These are phyloP conservation scores for Aspergillus wentii DNA, from an alignment of 495 filamentous ascomycete species.

Conservation along the genomic window DNA sequence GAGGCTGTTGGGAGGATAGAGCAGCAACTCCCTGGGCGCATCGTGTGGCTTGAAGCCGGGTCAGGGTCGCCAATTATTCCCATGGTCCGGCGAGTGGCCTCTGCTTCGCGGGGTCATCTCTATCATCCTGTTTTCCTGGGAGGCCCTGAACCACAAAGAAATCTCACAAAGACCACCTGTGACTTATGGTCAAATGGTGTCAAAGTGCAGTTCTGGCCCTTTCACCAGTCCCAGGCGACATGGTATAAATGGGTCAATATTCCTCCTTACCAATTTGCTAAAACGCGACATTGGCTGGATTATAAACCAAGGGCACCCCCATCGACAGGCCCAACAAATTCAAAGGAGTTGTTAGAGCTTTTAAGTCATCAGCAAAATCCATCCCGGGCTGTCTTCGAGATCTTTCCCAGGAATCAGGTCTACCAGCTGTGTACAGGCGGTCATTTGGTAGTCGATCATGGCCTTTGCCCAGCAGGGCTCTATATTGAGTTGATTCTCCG, in stretches of 20 bases:
- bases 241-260: slow-evolving; percentile 13
- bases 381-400: too few relatives aligned
- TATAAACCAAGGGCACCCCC: too few relatives aligned
- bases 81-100: slow-evolving; percentile 25
- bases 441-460: slow-evolving; percentile 29
- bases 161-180: slow-evolving; percentile 18
- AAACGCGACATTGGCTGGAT: slow-evolving; percentile 28
- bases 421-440: slow-evolving; percentile 11
- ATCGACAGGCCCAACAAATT: too few relatives aligned
- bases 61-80: slow-evolving; percentile 22
- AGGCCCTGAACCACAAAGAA: not conserved
- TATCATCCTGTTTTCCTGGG: not conserved
- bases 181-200: slow-evolving; percentile 22
- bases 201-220: slow-evolving; percentile 28
- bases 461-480: slow-evolving; percentile 37
- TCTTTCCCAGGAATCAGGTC: too few relatives aligned
- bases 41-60: slow-evolving; percentile 38
- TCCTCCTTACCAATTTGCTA: slow-evolving; percentile 34
- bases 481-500: slow-evolving; percentile 35
- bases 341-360: too few relatives aligned
- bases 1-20: slow-evolving; percentile 29
- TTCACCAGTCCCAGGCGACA: slow-evolving; percentile 10
- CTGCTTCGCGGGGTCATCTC: slow-evolving; percentile 3
- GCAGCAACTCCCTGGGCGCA: slow-evolving; percentile 8
- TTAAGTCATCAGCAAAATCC: too few relatives aligned